Evolutionary conservation across 306 rosid genomes (phyloP), one percentile per base, ranked within the genome.

Genomic region (Rosa lucieae): DNA sequence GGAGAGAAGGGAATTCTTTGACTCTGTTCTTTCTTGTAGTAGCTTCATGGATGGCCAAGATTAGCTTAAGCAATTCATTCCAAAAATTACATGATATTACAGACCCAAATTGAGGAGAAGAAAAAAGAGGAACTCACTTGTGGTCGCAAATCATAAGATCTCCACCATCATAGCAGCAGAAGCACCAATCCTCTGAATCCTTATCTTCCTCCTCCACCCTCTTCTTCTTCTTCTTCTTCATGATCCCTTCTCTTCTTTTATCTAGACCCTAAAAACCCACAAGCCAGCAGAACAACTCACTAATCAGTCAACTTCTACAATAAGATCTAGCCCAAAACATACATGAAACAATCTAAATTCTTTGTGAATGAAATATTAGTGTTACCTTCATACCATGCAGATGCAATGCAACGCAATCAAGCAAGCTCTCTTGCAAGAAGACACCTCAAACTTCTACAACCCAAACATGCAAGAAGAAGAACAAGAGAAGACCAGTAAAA

Each of bases 151-250:
- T 40, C 43, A 85, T 68, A 37, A 87, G 75, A 56, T 78, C 49
- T 39, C 90, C 90, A 37, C 90, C 90, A 58, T 87, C 90, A 83
- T 87, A 85, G 85, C 90, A 87, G 39, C 52, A 44, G 85, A 87
- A 85, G 72, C 90, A 87, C 90, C 90, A 87, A 49, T 85, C 88
- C 74, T 87, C 90, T 44, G 82, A 66, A 6, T 70, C 82, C 0
- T 1, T 39, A 52, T 78, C 84, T 72, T 76, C 56, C 35, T 73
- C 70, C 10, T 23, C 49, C 10, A 0, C 55, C 10, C 0, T 23
- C 29, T 21, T 55, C 11, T 55, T 20, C 12, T 55, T 20, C 12
- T 51, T 51, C 62, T 48, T 53, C 18, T 43, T 66, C 76, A 77
- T 46, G 56, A 17, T 75, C 78, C 48, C 51, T 40, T 7, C 26